Evolutionary conservation across 2,329 filamentous ascomycete species (phyloP).

Genomic region (Exophiala sp.): DNA sequence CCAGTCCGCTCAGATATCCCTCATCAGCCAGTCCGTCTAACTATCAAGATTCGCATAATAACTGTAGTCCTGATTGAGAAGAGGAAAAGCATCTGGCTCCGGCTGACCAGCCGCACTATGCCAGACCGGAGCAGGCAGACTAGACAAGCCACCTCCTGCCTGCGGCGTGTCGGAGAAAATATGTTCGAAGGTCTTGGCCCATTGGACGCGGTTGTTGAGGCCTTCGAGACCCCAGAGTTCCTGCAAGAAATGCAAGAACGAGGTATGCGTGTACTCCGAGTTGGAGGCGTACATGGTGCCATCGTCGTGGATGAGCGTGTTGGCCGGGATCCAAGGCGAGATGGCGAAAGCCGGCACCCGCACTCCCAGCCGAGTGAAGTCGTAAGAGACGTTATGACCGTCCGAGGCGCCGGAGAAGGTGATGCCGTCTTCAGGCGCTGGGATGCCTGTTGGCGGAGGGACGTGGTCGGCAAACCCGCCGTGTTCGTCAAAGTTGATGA

Average conservation of each 20-base stretch:
- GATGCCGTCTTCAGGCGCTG: constrained; percentile 16
- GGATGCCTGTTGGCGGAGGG: constrained; percentile 15
- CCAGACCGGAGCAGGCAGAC: constrained; percentile 35
- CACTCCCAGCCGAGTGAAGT: constrained; percentile 18
- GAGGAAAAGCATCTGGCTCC: constrained; percentile 33
- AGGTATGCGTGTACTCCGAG: constrained; percentile 38
- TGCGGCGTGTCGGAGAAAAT: constrained; percentile 33
- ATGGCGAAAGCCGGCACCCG: constrained; percentile 17
- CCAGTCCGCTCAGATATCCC: too few relatives aligned
- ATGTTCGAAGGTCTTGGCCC: constrained; percentile 40
- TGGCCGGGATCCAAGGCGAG: constrained; percentile 21
- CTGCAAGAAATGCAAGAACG: constrained; percentile 39
- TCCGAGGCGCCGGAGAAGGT: constrained; percentile 18
- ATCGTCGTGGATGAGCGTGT: constrained; percentile 35
- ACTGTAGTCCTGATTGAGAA: constrained; percentile 34
- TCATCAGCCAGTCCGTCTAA: not conserved
- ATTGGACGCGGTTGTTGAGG: constrained; percentile 40
- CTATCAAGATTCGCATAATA: constrained; percentile 12
- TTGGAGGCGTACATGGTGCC: constrained; percentile 36
- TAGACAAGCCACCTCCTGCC: constrained; percentile 24
- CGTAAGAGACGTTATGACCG: constrained; percentile 21
- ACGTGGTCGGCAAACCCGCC: constrained; percentile 23
- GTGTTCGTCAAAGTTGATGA: constrained; percentile 23
- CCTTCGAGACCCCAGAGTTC: constrained; percentile 38
- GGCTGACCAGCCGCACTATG: constrained; percentile 32